Percentiles rank a stretch among this genome's conserved stretches.
These are phyloP conservation scores for Cyclotella kingstonii DNA, from an alignment of 108 stramenopile species.

Conservation along the genomic window DNA sequence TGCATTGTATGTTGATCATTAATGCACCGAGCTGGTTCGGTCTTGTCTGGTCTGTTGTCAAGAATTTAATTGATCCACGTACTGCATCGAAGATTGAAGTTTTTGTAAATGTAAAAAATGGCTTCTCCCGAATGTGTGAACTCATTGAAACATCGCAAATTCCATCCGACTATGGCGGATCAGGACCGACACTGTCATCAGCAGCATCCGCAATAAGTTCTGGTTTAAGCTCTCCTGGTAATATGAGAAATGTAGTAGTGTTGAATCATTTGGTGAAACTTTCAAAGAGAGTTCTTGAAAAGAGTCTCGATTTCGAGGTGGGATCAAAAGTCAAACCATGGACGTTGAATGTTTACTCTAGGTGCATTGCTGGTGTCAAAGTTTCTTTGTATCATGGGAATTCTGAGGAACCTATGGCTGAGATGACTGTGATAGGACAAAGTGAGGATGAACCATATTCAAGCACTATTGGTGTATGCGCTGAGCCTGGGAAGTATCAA, in stretches of 20 bases:
- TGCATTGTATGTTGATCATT: slow-evolving; percentile 39
- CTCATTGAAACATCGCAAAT: slow-evolving; percentile 41
- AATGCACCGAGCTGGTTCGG: slow-evolving; percentile 46
- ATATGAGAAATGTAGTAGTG: slow-evolving; percentile 15
- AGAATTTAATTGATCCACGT: slow-evolving; percentile 39
- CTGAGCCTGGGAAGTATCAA: slow-evolving; percentile 22
- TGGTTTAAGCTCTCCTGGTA: background rate
- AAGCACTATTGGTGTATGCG: slow-evolving; percentile 16
- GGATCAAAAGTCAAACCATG: slow-evolving; percentile 6
- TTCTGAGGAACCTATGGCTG: background rate
- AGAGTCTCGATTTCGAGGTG: slow-evolving; percentile 16
- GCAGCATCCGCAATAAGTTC: slow-evolving; percentile 2
- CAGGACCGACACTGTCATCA: slow-evolving; percentile 27
- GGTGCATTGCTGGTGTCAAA: slow-evolving; percentile 19
- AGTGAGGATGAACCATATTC: slow-evolving; percentile 27
- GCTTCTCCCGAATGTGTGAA: slow-evolving; percentile 27
- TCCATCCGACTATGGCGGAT: slow-evolving; percentile 35
- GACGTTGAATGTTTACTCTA: slow-evolving; percentile 29
- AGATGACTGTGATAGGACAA: slow-evolving; percentile 19
- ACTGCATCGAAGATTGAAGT: slow-evolving; percentile 49
- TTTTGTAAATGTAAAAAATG: slow-evolving; percentile 27
- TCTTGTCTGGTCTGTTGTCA: slow-evolving; percentile 32
- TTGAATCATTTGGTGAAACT: slow-evolving; percentile 24
- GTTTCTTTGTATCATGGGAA: slow-evolving; percentile 12
- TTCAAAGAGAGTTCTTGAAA: slow-evolving; percentile 17